Evolutionary conservation across 169 alveolate genomes (phyloP).

Genomic region (Plasmodium relictum): DNA sequence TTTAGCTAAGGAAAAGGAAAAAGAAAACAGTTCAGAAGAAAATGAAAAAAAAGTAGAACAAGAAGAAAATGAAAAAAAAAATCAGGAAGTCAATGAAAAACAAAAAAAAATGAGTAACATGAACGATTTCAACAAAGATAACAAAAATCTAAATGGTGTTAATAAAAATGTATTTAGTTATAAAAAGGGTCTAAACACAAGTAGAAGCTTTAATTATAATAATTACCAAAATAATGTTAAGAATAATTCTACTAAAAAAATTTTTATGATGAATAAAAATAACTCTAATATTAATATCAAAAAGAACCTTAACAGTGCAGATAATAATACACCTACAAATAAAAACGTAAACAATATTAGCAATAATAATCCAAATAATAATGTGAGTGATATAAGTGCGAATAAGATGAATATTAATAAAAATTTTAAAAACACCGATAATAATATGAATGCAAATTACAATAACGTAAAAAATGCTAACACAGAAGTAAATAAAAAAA

Average conservation of each 20-base stretch:
- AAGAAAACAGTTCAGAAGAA: constrained; percentile 17
- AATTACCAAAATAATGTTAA: constrained; percentile 3
- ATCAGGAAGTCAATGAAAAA: constrained; percentile 4
- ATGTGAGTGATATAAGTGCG: not conserved
- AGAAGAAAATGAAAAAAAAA: not conserved
- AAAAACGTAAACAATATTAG: constrained; percentile 6
- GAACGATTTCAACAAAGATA: constrained; percentile 14
- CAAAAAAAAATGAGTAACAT: not conserved
- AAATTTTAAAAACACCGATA: constrained; percentile 20
- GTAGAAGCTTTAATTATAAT: constrained; percentile 31
- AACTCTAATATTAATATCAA: constrained; percentile 26
- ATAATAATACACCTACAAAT: constrained; percentile 2
- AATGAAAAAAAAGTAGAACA: constrained; percentile 5
- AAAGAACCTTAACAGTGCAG: constrained; percentile 33
- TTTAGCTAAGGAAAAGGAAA: constrained; percentile 56
- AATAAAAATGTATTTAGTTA: constrained; percentile 42
- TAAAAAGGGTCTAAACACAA: constrained; percentile 24
- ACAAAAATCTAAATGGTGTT: not conserved
- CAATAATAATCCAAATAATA: not conserved
- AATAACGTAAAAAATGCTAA: constrained; percentile 13
- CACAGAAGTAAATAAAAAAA: constrained; percentile 22
- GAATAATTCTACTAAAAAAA: constrained; percentile 20
- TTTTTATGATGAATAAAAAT: constrained; percentile 62
- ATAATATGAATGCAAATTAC: not conserved
- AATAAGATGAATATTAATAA: constrained; percentile 16